Percentiles rank a stretch among this genome's conserved stretches.
These are phyloP conservation scores for Trichoderma reesei DNA, from an alignment of 495 filamentous ascomycete genomes.

Conservation along the genomic window DNA sequence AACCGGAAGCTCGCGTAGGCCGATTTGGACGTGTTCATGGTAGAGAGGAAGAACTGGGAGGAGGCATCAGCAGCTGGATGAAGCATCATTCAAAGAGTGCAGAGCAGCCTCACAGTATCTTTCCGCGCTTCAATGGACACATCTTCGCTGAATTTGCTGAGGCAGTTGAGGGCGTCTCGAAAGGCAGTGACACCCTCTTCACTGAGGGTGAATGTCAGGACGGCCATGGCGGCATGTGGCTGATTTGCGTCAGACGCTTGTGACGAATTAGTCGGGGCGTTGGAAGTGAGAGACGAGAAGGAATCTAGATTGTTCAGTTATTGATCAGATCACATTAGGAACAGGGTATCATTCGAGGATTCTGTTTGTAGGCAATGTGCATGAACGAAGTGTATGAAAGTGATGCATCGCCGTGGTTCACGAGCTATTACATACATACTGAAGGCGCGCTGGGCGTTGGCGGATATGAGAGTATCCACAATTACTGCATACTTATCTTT, in stretches of 20 bases:
- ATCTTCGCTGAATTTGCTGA: slow-evolving; percentile 85
- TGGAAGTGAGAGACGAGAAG: background rate
- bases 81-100: no score
- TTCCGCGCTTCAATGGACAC: slow-evolving; percentile 76
- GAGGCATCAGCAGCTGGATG: slow-evolving; percentile 6
- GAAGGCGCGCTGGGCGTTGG: background rate
- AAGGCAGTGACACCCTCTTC: slow-evolving; percentile 64
- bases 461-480: background rate
- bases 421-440: no score
- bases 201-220: slow-evolving; percentile 68
- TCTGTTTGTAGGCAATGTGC: no score
- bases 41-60: slow-evolving; percentile 63
- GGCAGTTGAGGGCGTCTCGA: slow-evolving; percentile 76
- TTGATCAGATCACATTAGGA: no score
- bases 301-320: no score
- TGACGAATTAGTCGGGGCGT: no score
- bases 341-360: no score
- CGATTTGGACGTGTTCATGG: slow-evolving; percentile 86
- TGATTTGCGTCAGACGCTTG: no score
- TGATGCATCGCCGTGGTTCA: background rate
- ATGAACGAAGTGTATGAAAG: no score
- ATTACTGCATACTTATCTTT: background rate
- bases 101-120: slow-evolving; percentile 24
- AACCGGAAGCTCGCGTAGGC: slow-evolving; percentile 80
- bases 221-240: slow-evolving; percentile 43